Conservation (phyloP, 306 rosid species). For the Inga leiocalycina region DNA sequence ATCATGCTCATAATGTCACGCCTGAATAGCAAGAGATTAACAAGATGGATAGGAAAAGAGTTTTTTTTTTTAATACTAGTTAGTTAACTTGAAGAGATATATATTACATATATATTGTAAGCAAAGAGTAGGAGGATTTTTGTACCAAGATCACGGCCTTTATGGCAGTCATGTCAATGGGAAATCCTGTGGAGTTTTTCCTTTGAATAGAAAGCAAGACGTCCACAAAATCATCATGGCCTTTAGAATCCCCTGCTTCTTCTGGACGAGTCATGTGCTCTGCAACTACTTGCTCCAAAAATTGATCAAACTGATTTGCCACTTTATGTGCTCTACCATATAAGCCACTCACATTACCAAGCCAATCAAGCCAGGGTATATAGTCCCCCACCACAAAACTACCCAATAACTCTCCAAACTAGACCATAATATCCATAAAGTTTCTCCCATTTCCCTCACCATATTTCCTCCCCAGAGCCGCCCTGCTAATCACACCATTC, state of each 20-base stretch:
- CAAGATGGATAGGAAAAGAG: background rate
- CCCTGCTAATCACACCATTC: background rate
- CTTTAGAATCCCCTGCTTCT: background rate
- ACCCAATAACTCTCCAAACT: slow-evolving; percentile 38
- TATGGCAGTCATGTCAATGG: slow-evolving; percentile 42
- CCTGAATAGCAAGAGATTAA: background rate
- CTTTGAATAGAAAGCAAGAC: slow-evolving; percentile 48
- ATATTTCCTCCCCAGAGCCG: slow-evolving; percentile 2
- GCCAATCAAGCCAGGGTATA: slow-evolving; percentile 52
- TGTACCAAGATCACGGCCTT: slow-evolving; percentile 55
- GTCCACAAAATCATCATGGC: slow-evolving; percentile 52
- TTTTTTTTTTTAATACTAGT: background rate
- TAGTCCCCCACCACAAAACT: slow-evolving; percentile 36
- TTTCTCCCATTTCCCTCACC: slow-evolving; percentile 8
- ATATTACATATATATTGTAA: background rate
- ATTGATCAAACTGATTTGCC: slow-evolving; percentile 41
- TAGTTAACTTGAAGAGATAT: background rate
- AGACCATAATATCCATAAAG: slow-evolving; percentile 30
- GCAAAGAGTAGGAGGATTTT: background rate
- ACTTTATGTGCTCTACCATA: slow-evolving; percentile 30
- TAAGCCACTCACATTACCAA: slow-evolving; percentile 10
- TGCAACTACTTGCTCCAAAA: slow-evolving; percentile 42
- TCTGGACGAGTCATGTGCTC: slow-evolving; percentile 30
- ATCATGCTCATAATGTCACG: background rate
- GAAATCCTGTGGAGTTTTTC: slow-evolving; percentile 35